phyloP scores from a whole-genome alignment of 2,329 filamentous ascomycete genomes.

The Penicillium hordei region DNA sequence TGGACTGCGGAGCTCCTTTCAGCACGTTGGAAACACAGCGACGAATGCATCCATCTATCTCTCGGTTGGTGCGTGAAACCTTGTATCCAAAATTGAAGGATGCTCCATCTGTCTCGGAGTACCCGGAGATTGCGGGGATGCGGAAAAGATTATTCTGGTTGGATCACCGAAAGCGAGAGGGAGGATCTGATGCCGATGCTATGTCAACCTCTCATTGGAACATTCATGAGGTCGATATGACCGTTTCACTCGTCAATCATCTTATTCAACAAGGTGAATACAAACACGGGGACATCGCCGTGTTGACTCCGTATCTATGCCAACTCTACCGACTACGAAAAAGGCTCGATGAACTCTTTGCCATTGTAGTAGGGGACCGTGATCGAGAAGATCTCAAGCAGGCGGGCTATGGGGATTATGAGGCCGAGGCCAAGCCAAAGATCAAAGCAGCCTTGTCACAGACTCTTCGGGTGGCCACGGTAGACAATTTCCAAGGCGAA shows the following conservation, averaged over 20 bases:
- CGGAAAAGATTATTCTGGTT: conserved; percentile 53
- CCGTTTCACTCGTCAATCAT: conserved; percentile 61
- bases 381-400: conserved; percentile 57
- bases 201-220: conserved; percentile 50
- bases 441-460: conserved; percentile 49
- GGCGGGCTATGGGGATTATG: conserved; percentile 35
- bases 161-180: conserved; percentile 49
- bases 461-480: conserved; percentile 59
- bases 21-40: conserved; percentile 58
- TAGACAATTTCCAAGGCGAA: conserved; percentile 78
- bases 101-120: conserved; percentile 34
- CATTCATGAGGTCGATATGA: conserved; percentile 62
- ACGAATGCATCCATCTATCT: conserved; percentile 65
- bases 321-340: conserved; percentile 52
- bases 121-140: conserved; percentile 51
- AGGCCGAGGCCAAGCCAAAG: conserved; percentile 13
- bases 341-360: conserved; percentile 48
- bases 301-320: conserved; percentile 63
- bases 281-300: conserved; percentile 61
- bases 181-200: conserved; percentile 23
- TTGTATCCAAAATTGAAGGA: conserved; percentile 58
- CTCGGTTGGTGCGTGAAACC: conserved; percentile 56
- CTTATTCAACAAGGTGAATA: conserved; percentile 66
- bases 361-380: conserved; percentile 64
- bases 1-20: conserved; percentile 34